These are phyloP conservation scores for Austroboletus rostrupii DNA, from an alignment of 1,284 basidiomycete genomes.

Conservation along the genomic window DNA sequence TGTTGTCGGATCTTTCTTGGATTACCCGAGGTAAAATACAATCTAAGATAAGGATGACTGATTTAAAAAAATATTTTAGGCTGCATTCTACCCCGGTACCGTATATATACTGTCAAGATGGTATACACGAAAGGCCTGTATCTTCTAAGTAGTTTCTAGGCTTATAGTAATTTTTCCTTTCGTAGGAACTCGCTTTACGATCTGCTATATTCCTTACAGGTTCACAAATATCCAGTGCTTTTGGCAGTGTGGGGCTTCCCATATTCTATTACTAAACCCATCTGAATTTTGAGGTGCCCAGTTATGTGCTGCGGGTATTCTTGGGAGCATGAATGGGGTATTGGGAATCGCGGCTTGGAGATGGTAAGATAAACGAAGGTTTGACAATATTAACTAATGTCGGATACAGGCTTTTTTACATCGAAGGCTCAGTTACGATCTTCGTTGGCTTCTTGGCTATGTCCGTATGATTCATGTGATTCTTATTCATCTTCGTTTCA, in stretches of 20 bases:
- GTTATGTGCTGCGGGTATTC: not conserved
- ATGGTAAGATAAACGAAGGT: constrained; percentile 39
- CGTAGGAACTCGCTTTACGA: constrained; percentile 61
- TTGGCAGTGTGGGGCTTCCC: constrained; percentile 51
- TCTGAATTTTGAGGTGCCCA: constrained; percentile 38
- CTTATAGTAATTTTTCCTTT: not conserved
- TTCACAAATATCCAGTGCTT: constrained; percentile 70
- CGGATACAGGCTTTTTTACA: not conserved
- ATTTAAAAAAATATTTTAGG: constrained; percentile 25
- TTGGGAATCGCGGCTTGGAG: constrained; percentile 67
- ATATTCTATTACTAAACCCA: not conserved
- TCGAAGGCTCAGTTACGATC: constrained; percentile 54
- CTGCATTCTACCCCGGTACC: constrained; percentile 62
- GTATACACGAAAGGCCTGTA: constrained; percentile 58
- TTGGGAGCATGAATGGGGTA: constrained; percentile 46
- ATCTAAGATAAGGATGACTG: not conserved
- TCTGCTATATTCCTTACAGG: constrained; percentile 69
- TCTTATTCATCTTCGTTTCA: not conserved
- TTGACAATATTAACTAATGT: not conserved
- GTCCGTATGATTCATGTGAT: constrained; percentile 31
- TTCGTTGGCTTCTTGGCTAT: constrained; percentile 49
- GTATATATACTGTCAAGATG: constrained; percentile 58
- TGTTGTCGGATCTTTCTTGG: constrained; percentile 60
- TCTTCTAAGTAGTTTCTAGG: not conserved
- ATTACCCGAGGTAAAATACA: constrained; percentile 47